Conservation (phyloP, 129 eudicot genomes). For the Chrysanthemum makinoi region DNA sequence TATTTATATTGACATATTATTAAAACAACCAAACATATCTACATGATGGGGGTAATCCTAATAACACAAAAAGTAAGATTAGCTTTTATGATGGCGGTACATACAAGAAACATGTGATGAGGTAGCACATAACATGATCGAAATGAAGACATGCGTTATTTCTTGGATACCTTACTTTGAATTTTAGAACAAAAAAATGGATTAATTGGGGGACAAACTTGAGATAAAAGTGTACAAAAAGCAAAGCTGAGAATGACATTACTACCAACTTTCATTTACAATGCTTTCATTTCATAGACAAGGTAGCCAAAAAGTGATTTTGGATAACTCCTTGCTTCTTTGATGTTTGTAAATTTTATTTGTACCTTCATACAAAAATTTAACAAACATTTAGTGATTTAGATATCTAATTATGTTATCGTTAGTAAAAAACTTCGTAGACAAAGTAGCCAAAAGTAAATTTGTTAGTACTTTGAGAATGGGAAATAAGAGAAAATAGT, state of each 20-base stretch:
- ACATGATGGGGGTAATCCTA: not conserved
- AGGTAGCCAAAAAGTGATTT: slow-evolving; percentile 14
- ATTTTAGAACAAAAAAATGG: slow-evolving; percentile 21
- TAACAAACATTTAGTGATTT: not conserved
- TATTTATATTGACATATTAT: no score
- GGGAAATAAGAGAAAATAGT: no score
- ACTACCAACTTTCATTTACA: slow-evolving; percentile 22
- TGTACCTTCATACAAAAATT: not conserved
- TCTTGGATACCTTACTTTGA: slow-evolving; percentile 36
- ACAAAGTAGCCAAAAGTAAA: no score
- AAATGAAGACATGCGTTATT: slow-evolving; percentile 24
- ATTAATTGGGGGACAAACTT: slow-evolving; percentile 32
- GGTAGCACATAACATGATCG: slow-evolving; percentile 18
- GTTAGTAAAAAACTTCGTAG: no score
- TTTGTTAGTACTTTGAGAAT: no score
- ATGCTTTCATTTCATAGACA: slow-evolving; percentile 25
- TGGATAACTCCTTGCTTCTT: slow-evolving; percentile 6
- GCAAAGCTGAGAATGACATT: slow-evolving; percentile 30
- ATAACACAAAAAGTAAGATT: no score
- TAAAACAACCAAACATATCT: no score
- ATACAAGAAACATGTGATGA: slow-evolving; percentile 20
- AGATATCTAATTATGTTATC: not conserved
- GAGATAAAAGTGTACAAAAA: slow-evolving; percentile 25
- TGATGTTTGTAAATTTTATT: not conserved
- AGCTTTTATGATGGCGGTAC: slow-evolving; percentile 1